Evolutionary conservation across 768 basidiomycete species (phyloP).

Genomic region (Leucocoprinus birnbaumii): DNA sequence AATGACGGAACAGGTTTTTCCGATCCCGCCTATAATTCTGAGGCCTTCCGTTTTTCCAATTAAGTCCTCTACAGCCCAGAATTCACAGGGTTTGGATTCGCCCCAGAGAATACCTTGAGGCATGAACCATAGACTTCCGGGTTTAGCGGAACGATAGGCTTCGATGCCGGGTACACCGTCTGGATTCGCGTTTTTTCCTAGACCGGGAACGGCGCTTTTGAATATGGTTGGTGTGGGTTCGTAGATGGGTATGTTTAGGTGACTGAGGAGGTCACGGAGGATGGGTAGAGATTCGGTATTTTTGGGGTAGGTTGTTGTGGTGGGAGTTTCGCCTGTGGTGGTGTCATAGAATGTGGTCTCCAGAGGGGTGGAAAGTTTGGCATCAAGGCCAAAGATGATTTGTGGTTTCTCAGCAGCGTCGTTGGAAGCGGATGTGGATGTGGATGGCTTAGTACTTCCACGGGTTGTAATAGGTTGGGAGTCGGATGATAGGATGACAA

Average conservation of each 20-base stretch:
- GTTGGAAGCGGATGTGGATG: slow-evolving; percentile 25
- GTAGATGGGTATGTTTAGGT: slow-evolving; percentile 33
- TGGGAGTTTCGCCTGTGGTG: slow-evolving; percentile 23
- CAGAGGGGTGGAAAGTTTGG: slow-evolving; percentile 42
- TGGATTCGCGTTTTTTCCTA: slow-evolving; percentile 30
- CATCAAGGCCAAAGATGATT: slow-evolving; percentile 72
- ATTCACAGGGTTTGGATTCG: slow-evolving; percentile 74
- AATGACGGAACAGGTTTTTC: slow-evolving; percentile 64
- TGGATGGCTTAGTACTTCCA: slow-evolving; percentile 34
- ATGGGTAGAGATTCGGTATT: slow-evolving; percentile 48
- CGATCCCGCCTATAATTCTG: slow-evolving; percentile 58
- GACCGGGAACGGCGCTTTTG: slow-evolving; percentile 45
- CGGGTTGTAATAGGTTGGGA: slow-evolving; percentile 29
- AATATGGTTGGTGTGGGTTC: slow-evolving; percentile 53
- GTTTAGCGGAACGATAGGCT: slow-evolving; percentile 70
- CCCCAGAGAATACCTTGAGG: slow-evolving; percentile 68
- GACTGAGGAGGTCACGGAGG: slow-evolving; percentile 49
- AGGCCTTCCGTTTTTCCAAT: slow-evolving; percentile 45
- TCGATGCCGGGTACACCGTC: slow-evolving; percentile 60
- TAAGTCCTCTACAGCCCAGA: slow-evolving; percentile 66
- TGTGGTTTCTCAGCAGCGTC: slow-evolving; percentile 44
- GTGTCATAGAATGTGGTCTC: slow-evolving; percentile 38
- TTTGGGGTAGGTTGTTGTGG: slow-evolving; percentile 36
- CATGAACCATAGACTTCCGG: slow-evolving; percentile 72
- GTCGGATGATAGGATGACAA: slow-evolving; percentile 60